Evolutionary conservation across 1,284 basidiomycete genomes (phyloP), one percentile per base, ranked within the genome.

Genomic region (Lentinula novae-zelandiae): DNA sequence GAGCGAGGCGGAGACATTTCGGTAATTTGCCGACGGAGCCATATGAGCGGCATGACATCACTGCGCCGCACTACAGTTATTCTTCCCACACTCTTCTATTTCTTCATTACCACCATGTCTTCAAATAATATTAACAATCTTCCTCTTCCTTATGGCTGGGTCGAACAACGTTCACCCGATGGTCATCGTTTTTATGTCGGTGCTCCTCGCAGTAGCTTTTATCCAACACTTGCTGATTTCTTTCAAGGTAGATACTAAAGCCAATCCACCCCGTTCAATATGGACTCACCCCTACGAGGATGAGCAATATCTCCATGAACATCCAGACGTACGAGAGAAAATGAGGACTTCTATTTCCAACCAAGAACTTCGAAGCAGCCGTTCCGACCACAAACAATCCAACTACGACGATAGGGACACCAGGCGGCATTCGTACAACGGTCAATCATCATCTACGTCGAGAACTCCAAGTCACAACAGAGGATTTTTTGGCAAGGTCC

Each of bases 271-370:
- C 5, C 81, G 88, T 2, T 78, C 84, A 0, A 89, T 84, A 64
- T 90, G 88, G 88, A 76, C 79, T 2, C 86, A 90, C 67, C 88
- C 89, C 1, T 84, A 82, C 63, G 84, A 90, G 59, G 87, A 89
- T 67, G 81, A 85, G 57, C 77, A 82, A 60, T 90, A 80, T 70
- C 74, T 88, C 31, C 67, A 62, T 15, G 80, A 83, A 60, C 81
- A 88, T 65, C 84, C 87, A 12, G 79, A 82, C 12, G 65, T 76
- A 10, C 71, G 71, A 53, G 73, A 79, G 60, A 78, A 77, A 65
- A 65, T 76, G 5, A 67, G 66, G 22, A 68, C 40, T 65, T 27
- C 17, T 4, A 27, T 3, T 10, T 57, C 60, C 31, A 61, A 42
- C 38, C 44, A 56, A 40, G 60, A 33, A 40, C 17, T 39, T 5